A percentile compares a stretch with the other conserved stretches of the same genome.
phyloP scores from a whole-genome alignment of 495 filamentous ascomycete genomes.

The Daldinia loculata region DNA sequence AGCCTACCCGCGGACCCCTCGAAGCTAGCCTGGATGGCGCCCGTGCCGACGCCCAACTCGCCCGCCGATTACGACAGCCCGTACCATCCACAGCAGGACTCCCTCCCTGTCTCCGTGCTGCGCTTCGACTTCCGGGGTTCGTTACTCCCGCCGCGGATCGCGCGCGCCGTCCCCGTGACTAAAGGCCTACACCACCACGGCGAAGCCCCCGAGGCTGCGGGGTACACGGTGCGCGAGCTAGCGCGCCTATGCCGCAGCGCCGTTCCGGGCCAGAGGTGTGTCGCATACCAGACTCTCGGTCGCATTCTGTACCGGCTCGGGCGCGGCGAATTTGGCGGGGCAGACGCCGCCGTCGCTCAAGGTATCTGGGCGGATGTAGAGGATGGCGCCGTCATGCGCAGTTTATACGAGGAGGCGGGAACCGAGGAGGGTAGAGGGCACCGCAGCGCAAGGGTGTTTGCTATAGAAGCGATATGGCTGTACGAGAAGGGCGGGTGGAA shows the following conservation, averaged over 20 bases:
- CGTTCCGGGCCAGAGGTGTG: conserved; percentile 85
- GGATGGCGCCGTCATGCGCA: conserved; percentile 74
- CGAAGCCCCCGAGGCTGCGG: conserved; percentile 90
- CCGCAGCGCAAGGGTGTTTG: conserved; percentile 75
- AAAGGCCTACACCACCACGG: conserved; percentile 93
- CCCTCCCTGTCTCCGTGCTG: conserved; percentile 77
- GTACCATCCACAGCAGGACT: conserved; percentile 78
- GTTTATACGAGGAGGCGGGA: conserved; percentile 71
- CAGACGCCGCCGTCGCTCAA: conserved; percentile 59
- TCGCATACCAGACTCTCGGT: conserved; percentile 91
- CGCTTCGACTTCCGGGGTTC: conserved; percentile 88
- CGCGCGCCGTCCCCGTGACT: conserved; percentile 73
- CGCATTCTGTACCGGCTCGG: conserved; percentile 86
- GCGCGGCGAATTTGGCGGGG: conserved; percentile 76
- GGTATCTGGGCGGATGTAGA: conserved; percentile 81
- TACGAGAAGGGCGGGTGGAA: conserved; percentile 82
- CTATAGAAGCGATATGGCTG: conserved; percentile 90
- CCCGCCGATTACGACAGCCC: conserved; percentile 69
- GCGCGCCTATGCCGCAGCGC: conserved; percentile 81
- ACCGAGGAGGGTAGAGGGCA: conserved; percentile 62
- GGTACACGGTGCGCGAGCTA: conserved; percentile 92
- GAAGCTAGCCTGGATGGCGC: conserved; percentile 88
- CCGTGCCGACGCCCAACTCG: conserved; percentile 65
- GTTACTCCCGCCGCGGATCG: conserved; percentile 76
- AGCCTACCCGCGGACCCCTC: conserved; percentile 82